Percentiles rank a stretch among this genome's conserved stretches.
phyloP scores from a whole-genome alignment of 208 protist species.

The Herpetomonas samuelpessoai region DNA sequence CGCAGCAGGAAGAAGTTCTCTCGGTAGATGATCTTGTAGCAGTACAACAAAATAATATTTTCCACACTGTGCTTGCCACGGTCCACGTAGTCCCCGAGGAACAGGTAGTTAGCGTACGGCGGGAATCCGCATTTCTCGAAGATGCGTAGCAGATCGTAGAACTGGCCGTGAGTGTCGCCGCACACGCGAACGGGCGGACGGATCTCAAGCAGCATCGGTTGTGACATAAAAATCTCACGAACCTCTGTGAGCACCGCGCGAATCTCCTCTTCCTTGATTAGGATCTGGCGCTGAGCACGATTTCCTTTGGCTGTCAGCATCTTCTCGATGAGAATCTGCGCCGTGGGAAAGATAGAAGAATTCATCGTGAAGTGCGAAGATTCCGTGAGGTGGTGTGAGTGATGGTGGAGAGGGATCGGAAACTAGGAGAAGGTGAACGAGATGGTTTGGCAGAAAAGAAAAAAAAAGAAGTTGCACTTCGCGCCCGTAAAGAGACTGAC shows the following conservation, averaged over 20 bases:
- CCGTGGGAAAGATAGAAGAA: no score
- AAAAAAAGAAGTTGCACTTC: no score
- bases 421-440: no score
- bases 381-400: no score
- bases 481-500: no score
- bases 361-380: no score
- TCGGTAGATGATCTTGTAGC: conserved; percentile 97
- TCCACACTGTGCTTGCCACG: conserved; percentile 97
- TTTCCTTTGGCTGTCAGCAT: conserved; percentile 64
- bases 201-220: conserved; percentile 90
- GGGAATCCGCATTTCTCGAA: conserved; percentile 99
- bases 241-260: conserved; percentile 51
- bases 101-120: conserved; percentile 99
- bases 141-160: conserved; percentile 98
- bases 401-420: no score
- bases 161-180: conserved; percentile 99
- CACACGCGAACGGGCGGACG: conserved; percentile 83
- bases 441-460: no score
- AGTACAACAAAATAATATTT: conserved; percentile 86
- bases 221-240: conserved; percentile 89
- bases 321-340: conserved; percentile 68
- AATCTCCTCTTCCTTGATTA: conserved; percentile 86
- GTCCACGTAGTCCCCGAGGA: conserved; percentile 99
- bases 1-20: no score
- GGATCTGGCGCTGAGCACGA: conserved; percentile 58